Conservation (phyloP, 805 yeast genomes). For the Wickerhamiella slavikovae region DNA sequence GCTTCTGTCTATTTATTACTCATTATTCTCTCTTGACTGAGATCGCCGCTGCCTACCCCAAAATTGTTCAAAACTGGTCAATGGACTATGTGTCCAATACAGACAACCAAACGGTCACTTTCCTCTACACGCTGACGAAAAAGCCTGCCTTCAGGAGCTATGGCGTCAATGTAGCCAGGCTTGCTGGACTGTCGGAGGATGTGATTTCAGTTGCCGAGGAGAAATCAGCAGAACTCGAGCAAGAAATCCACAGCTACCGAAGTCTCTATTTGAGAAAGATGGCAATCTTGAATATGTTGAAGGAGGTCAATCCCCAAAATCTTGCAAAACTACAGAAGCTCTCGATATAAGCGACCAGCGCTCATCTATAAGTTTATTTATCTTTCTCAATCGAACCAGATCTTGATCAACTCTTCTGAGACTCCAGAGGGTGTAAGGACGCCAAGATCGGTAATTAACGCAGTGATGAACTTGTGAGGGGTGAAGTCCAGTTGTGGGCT, state of each 20-base stretch:
- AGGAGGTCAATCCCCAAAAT: no score
- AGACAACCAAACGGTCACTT: conserved; percentile 21
- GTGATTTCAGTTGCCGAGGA: conserved; percentile 12
- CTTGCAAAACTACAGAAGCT: no score
- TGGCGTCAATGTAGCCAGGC: conserved; percentile 68
- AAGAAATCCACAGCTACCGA: conserved; percentile 1
- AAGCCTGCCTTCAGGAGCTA: conserved; percentile 46
- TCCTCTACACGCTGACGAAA: conserved; percentile 28
- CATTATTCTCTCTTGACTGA: conserved; percentile 54
- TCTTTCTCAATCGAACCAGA: conserved; percentile 66
- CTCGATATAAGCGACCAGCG: no score
- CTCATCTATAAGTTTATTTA: no score
- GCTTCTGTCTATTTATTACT: conserved; percentile 59
- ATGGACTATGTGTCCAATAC: conserved; percentile 40
- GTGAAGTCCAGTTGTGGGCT: conserved; percentile 73
- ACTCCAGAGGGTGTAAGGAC: conserved; percentile 95
- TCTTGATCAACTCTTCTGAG: conserved; percentile 91
- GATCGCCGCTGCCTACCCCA: conserved; percentile 23
- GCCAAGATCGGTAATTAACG: conserved; percentile 88
- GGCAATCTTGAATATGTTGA: background rate
- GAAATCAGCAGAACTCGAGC: conserved; percentile 13
- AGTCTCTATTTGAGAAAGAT: background rate
- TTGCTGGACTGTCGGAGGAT: conserved; percentile 33
- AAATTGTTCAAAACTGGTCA: conserved; percentile 36
- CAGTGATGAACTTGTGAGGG: conserved; percentile 88